Evolutionary conservation across 139 green algal genomes (phyloP), one percentile per base, ranked within the genome.

Genomic region (Chlorella sp.): DNA sequence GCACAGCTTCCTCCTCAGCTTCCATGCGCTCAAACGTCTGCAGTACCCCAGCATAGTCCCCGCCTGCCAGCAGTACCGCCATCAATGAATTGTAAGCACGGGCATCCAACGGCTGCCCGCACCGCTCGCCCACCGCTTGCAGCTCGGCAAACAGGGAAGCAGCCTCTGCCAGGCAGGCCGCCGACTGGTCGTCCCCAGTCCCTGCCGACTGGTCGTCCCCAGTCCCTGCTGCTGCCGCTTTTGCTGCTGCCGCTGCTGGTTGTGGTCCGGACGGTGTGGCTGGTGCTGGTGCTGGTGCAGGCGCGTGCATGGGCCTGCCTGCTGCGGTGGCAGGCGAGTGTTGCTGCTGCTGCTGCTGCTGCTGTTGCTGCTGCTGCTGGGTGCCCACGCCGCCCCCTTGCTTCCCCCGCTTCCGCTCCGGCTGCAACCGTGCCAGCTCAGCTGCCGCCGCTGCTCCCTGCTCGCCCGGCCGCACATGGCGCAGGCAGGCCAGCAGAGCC

Each of bases 401-500:
- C 68, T 36, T 15, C 68, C 37, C 28, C 28, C 68, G 1, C 36
- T 68, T 40, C 21, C n/a, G 37, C 40, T 22, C 75, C 1, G 36
- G 71, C 71, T 34, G 34, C 75, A 81, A 34, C 75, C 26, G 34
- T 34, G 16, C 34, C 34, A 81, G 75, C 34, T 34, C 75, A 12
- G 75, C 75, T 16, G 75, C 75, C n/a, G n/a, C 75, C 11, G 34
- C n/a, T 5, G 34, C 36, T 34, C 75, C 15, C 77, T 83, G 77
- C 77, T 60, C 34, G 75, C n/a, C 75, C n/a, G 61, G 66, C 77
- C 75, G 42, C 39, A 86, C 53, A 11, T 91, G 88, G 21, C 86
- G 84, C 81, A 89, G 88, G 79, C 68, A 91, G 30, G 61, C 39
- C 34, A 93, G 76, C 81, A 90, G 40, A 32, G 90, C 79, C 16